Evolutionary conservation across 257 asterid species (phyloP).

Genomic region (Nicotiana undulata): DNA sequence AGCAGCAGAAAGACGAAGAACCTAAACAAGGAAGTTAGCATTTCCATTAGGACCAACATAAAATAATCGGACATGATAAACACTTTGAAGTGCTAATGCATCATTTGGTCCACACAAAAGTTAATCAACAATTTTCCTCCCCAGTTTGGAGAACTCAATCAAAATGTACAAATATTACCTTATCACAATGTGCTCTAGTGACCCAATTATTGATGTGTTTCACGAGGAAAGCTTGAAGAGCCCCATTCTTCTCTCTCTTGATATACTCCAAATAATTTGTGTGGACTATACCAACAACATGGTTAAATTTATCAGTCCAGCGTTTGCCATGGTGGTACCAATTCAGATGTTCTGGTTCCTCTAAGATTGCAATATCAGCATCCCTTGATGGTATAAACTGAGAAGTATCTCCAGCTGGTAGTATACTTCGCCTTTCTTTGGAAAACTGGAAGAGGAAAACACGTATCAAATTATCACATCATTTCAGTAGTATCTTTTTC

Average conservation of each 20-base stretch:
- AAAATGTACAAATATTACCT: constrained; percentile 37
- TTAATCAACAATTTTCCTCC: not conserved
- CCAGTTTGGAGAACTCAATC: not conserved
- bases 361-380: constrained; percentile 96
- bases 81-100: not conserved
- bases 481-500: not conserved
- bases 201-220: constrained; percentile 95
- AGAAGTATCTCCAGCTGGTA: constrained; percentile 97
- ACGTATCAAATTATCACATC: constrained; percentile 1
- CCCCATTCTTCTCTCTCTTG: constrained; percentile 98
- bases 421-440: constrained; percentile 79
- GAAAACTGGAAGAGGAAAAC: constrained; percentile 47
- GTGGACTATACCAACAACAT: constrained; percentile 94
- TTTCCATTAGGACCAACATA: not conserved
- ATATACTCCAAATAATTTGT: constrained; percentile 97
- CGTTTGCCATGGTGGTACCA: constrained; percentile 99
- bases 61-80: not conserved
- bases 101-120: not conserved
- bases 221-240: constrained; percentile 86
- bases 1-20: constrained; percentile 96
- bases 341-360: constrained; percentile 97
- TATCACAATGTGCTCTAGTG: constrained; percentile 80
- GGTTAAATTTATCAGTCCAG: constrained; percentile 99
- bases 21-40: constrained; percentile 28
- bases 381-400: constrained; percentile 83